These are phyloP conservation scores for Boletus rufocinnamomeus DNA, from an alignment of 768 basidiomycete species.

Conservation along the genomic window DNA sequence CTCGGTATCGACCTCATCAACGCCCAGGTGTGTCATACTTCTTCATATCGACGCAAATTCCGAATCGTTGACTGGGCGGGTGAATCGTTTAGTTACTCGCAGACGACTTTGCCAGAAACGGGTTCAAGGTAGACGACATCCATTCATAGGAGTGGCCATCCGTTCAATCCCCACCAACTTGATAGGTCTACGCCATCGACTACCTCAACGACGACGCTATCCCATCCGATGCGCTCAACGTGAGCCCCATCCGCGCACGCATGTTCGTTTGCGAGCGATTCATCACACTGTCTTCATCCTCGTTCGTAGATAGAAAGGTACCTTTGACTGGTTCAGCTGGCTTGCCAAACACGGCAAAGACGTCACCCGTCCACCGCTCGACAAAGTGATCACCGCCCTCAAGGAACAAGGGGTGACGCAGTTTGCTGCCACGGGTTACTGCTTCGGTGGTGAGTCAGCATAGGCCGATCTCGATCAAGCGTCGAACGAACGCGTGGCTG, in stretches of 20 bases:
- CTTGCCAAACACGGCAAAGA: conserved; percentile 41
- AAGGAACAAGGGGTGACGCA: conserved; percentile 57
- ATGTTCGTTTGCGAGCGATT: not conserved
- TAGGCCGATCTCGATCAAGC: not conserved
- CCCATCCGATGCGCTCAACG: conserved; percentile 13
- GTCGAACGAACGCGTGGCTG: not conserved
- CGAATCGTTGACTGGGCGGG: not conserved
- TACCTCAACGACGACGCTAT: conserved; percentile 33
- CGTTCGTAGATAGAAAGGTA: not conserved
- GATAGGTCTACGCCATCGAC: conserved; percentile 27
- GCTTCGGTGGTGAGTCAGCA: conserved; percentile 55
- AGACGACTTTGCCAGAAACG: conserved; percentile 46
- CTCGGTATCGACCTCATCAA: conserved; percentile 54
- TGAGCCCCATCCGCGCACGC: not conserved
- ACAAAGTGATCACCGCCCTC: conserved; percentile 58
- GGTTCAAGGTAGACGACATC: conserved; percentile 33
- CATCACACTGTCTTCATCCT: not conserved
- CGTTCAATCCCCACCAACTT: not conserved
- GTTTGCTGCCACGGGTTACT: conserved; percentile 68
- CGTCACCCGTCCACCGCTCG: conserved; percentile 48
- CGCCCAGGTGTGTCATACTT: conserved; percentile 36
- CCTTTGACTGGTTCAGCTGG: conserved; percentile 38
- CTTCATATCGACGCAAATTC: not conserved
- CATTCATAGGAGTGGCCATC: not conserved
- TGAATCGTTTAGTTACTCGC: conserved; percentile 38